Conservation (phyloP, 495 filamentous ascomycete genomes). For the Trichoderma gamsii region DNA sequence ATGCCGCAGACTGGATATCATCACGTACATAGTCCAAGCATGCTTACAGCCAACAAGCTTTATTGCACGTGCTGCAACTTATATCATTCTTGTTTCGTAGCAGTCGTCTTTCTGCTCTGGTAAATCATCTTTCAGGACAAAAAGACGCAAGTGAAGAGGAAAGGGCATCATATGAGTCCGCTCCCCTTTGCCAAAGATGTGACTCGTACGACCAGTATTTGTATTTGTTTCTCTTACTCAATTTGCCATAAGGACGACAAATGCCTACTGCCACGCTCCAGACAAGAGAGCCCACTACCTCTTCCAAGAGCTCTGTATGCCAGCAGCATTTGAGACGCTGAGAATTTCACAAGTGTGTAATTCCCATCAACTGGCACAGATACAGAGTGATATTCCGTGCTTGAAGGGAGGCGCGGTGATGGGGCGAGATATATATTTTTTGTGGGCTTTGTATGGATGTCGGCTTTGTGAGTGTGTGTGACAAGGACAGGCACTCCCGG, state of each 20-base stretch:
- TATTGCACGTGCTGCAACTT: neutral
- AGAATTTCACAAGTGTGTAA: too few relatives aligned
- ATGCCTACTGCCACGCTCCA: too few relatives aligned
- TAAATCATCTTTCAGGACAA: neutral
- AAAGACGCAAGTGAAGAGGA: neutral
- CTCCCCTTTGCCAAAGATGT: too few relatives aligned
- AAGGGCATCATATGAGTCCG: too few relatives aligned
- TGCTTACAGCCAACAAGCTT: neutral
- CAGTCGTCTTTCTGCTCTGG: neutral
- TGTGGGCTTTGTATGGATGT: conserved; percentile 4
- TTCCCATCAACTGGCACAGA: too few relatives aligned
- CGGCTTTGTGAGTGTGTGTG: neutral
- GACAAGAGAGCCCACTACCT: too few relatives aligned
- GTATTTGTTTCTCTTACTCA: too few relatives aligned
- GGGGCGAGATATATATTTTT: conserved; percentile 3
- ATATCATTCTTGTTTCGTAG: neutral
- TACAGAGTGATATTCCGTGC: too few relatives aligned
- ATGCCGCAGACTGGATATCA: neutral
- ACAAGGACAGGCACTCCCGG: neutral
- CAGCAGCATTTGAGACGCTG: too few relatives aligned
- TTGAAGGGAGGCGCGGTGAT: neutral
- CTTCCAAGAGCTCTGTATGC: too few relatives aligned
- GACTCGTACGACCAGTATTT: too few relatives aligned
- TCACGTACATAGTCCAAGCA: neutral
- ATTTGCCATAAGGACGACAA: too few relatives aligned